A percentile compares a stretch with the other conserved stretches of the same genome.
Evolutionary conservation across 2,329 filamentous ascomycete genomes (phyloP).

Genomic region (Alternaria sp.): DNA sequence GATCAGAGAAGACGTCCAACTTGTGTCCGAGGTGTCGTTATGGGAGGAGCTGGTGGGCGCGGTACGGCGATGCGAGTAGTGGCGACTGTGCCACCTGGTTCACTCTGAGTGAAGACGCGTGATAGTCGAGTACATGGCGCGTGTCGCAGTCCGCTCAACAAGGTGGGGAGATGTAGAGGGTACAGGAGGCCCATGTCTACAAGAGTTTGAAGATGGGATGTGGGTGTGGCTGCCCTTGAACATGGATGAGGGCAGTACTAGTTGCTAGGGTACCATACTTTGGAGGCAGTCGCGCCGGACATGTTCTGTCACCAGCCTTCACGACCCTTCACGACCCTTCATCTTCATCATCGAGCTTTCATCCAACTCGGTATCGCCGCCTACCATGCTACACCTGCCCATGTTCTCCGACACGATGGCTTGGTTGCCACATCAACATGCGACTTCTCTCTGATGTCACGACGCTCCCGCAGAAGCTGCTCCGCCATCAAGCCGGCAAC

Average conservation of each 20-base stretch:
- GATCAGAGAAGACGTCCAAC: background rate
- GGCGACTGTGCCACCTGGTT: conserved; percentile 5
- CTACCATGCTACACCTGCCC: background rate
- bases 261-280: conserved; percentile 36
- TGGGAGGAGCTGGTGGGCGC: background rate
- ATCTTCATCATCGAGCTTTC: conserved; percentile 11
- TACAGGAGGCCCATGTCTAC: conserved; percentile 6
- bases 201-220: conserved; percentile 15
- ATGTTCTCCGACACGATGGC: background rate
- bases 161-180: background rate
- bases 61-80: conserved; percentile 4
- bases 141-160: background rate
- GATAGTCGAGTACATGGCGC: background rate
- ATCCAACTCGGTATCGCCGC: conserved; percentile 10
- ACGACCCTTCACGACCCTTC: conserved; percentile 14
- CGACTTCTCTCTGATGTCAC: conserved; percentile 5
- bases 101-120: conserved; percentile 7
- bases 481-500: background rate
- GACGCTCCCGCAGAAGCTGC: conserved; percentile 3
- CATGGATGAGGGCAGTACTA: conserved; percentile 33
- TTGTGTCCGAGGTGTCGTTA: background rate
- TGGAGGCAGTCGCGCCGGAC: conserved; percentile 22
- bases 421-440: background rate
- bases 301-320: conserved; percentile 10
- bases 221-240: conserved; percentile 24